Conservation (phyloP, 768 basidiomycete genomes). For the Leccinum subtestaceum region DNA sequence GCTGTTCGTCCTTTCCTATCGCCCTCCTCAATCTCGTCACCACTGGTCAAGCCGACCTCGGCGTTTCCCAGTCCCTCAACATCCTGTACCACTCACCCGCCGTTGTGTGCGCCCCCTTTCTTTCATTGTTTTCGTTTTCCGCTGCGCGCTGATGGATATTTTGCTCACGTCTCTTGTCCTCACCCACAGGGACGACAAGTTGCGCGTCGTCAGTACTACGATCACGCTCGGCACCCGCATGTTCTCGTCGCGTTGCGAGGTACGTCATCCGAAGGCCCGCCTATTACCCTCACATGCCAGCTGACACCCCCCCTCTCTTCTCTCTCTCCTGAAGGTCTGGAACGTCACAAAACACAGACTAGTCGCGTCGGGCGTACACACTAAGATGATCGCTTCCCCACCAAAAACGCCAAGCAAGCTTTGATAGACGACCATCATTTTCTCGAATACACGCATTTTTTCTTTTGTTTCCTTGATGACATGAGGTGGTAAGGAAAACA, state of each 20-base stretch:
- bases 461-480: not conserved
- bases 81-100: constrained; percentile 60
- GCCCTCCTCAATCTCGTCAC: constrained; percentile 31
- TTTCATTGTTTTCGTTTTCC: not conserved
- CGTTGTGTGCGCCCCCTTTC: constrained; percentile 30
- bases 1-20: constrained; percentile 51
- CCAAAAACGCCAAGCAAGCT: constrained; percentile 15
- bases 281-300: not conserved
- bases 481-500: not conserved
- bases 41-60: constrained; percentile 24
- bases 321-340: constrained; percentile 48
- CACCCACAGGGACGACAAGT: constrained; percentile 41
- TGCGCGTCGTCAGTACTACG: constrained; percentile 53
- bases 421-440: constrained; percentile 3
- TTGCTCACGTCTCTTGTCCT: not conserved
- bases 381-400: constrained; percentile 50
- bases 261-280: constrained; percentile 14
- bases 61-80: constrained; percentile 53
- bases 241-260: constrained; percentile 51
- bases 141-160: not conserved
- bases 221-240: constrained; percentile 47
- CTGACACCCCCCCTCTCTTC: too few relatives aligned
- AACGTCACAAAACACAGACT: constrained; percentile 49
- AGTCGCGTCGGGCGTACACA: constrained; percentile 52
- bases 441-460: constrained; percentile 1